These are phyloP conservation scores for Bipolaris bicolor DNA, from an alignment of 2,329 filamentous ascomycete genomes.

Conservation along the genomic window DNA sequence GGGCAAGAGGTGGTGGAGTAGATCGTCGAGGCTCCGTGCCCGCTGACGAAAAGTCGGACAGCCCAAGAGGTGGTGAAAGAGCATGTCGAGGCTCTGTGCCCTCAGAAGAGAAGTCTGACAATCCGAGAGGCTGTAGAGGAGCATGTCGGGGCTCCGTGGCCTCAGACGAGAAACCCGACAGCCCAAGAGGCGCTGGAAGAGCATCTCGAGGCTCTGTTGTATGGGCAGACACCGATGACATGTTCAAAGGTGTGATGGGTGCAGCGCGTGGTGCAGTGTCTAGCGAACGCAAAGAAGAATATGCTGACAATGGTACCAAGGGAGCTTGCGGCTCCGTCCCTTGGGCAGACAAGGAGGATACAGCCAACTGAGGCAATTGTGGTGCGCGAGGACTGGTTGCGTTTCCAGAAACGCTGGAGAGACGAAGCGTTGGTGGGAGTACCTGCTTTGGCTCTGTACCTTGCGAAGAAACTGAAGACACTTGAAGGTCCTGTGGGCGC, in stretches of 20 bases:
- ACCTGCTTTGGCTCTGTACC: slow-evolving; percentile 30
- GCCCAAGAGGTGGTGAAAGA: neutral
- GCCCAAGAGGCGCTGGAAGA: slow-evolving; percentile 19
- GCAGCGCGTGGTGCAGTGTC: slow-evolving; percentile 27
- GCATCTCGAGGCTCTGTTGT: slow-evolving; percentile 32
- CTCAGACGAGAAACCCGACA: slow-evolving; percentile 27
- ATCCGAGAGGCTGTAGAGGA: slow-evolving; percentile 20
- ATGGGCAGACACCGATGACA: slow-evolving; percentile 34
- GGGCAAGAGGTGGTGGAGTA: neutral
- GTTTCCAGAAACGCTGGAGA: slow-evolving; percentile 38
- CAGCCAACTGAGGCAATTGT: slow-evolving; percentile 21
- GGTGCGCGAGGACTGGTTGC: slow-evolving; percentile 30
- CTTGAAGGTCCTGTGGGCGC: slow-evolving; percentile 20
- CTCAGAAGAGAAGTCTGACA: slow-evolving; percentile 29
- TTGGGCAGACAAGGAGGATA: slow-evolving; percentile 29
- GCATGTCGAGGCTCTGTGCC: neutral
- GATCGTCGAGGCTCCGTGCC: neutral
- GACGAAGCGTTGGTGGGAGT: slow-evolving; percentile 22
- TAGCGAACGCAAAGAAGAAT: slow-evolving; percentile 33
- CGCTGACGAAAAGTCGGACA: neutral
- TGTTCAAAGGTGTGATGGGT: slow-evolving; percentile 21
- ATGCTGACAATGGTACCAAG: slow-evolving; percentile 17
- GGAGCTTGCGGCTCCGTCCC: slow-evolving; percentile 31
- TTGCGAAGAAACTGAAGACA: slow-evolving; percentile 34
- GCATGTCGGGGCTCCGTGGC: slow-evolving; percentile 31